These are phyloP conservation scores for Leccinum rimulosum DNA, from an alignment of 768 basidiomycete genomes.

Conservation along the genomic window DNA sequence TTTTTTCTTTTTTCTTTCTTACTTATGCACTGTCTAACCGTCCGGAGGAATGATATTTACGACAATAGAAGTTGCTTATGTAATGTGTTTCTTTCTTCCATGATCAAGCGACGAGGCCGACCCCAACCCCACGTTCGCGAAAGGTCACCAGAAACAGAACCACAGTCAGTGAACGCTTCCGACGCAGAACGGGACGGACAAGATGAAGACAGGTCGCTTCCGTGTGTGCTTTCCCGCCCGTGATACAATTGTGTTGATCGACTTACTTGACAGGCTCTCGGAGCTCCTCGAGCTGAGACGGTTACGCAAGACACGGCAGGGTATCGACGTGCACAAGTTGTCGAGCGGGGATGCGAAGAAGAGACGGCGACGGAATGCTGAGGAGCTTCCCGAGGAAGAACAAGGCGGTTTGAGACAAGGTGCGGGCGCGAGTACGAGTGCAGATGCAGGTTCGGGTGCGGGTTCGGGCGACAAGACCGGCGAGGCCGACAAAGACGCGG, in stretches of 20 bases:
- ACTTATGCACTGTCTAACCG: background rate
- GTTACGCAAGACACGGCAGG: slow-evolving; percentile 66
- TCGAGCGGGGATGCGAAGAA: slow-evolving; percentile 81
- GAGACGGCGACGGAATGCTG: slow-evolving; percentile 56
- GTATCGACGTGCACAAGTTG: slow-evolving; percentile 83
- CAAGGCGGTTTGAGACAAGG: slow-evolving; percentile 58
- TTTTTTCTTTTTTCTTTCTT: too few relatives aligned
- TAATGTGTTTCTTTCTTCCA: slow-evolving; percentile 20
- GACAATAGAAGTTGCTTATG: background rate
- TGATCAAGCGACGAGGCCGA: slow-evolving; percentile 75
- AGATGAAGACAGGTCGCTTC: slow-evolving; percentile 40
- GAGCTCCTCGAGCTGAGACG: slow-evolving; percentile 85
- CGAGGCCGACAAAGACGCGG: slow-evolving; percentile 38
- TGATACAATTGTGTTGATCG: background rate
- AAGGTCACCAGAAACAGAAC: slow-evolving; percentile 37
- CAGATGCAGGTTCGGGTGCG: background rate
- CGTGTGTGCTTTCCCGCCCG: slow-evolving; percentile 39
- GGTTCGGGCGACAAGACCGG: background rate
- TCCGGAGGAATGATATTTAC: too few relatives aligned
- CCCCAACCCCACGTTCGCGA: slow-evolving; percentile 60
- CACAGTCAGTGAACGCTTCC: slow-evolving; percentile 6
- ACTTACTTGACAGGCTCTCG: slow-evolving; percentile 49
- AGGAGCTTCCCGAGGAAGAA: slow-evolving; percentile 45
- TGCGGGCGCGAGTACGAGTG: slow-evolving; percentile 14
- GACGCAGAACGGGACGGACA: slow-evolving; percentile 16